Base-by-base conservation (phyloP, 805 yeast species). In the Sungouiella thailandica region DNA sequence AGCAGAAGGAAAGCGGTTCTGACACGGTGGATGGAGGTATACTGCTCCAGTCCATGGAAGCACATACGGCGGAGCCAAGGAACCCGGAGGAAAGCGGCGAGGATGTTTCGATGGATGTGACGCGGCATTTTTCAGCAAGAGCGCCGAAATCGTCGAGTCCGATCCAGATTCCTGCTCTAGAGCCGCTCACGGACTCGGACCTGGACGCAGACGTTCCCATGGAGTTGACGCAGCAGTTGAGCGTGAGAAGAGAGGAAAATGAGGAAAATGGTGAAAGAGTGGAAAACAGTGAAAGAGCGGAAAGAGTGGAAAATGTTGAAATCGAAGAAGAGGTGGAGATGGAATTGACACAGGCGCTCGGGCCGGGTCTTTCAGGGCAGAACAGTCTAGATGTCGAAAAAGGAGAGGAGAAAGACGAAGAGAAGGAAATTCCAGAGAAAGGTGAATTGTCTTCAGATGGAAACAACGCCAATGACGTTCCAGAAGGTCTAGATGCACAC, bases 221-320 rank as follows among this genome's bases (percentile, higher is more conserved):
- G 60, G 60, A 56, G 12, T 38, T 55, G 28, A 54, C 58, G 2
- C 46, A 46, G 23, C 51, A 54, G 7, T 18, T 46, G 13, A 22
- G 19, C 4, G 14, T 6, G 5, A 18, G 32, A 5, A 33, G n/a
- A 13, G 11, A n/a, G n/a, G n/a, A n/a, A n/a, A n/a, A n/a, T n/a
- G n/a, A n/a, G n/a, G n/a, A n/a, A n/a, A 19, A 19, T 19, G 22
- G 22, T 19, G 22, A 19, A 9, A 7, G 8, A 7, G 22, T 19
- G 7, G 22, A 7, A 7, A 7, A 7, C 8, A 7, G 9, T 7
- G 22, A 19, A 9, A 9, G 8, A 7, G 22, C 22, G 7, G 22
- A 19, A 19, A n/a, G n/a, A n/a, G n/a, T n/a, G n/a, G n/a, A n/a
- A n/a, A n/a, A n/a, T n/a, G n/a, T n/a, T n/a, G n/a, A n/a, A n/a